These are phyloP conservation scores for Suillus lakei DNA, from an alignment of 768 basidiomycete species.

Conservation along the genomic window DNA sequence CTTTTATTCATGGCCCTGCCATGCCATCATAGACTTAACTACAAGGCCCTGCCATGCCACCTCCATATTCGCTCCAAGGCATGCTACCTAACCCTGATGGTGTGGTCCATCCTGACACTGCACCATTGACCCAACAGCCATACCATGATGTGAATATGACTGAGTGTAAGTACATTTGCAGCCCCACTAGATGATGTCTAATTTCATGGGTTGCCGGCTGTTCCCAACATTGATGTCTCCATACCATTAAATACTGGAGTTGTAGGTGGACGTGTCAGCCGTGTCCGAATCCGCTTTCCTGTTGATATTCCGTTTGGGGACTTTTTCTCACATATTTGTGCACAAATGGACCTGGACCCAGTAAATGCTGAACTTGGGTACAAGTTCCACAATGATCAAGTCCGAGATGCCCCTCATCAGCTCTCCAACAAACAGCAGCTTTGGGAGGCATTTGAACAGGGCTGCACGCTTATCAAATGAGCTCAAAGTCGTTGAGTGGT, in stretches of 20 bases:
- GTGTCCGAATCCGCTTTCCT: not conserved
- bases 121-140: not conserved
- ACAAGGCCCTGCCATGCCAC: too few species aligned
- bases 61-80: too few species aligned
- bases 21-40: too few species aligned
- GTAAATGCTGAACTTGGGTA: not conserved
- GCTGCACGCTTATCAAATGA: not conserved
- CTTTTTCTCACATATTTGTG: not conserved
- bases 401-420: not conserved
- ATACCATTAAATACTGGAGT: too few species aligned
- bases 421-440: not conserved
- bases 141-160: not conserved
- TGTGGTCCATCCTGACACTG: too few species aligned
- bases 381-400: not conserved
- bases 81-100: too few species aligned
- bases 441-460: not conserved
- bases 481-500: not conserved
- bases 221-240: too few species aligned
- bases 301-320: not conserved
- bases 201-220: too few species aligned
- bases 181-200: too few species aligned
- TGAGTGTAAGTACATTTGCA: not conserved
- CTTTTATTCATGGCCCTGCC: slow-evolving; percentile 4
- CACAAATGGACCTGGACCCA: not conserved
- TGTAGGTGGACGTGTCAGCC: not conserved